phyloP scores from a whole-genome alignment of 2,329 filamentous ascomycete genomes.

The Calonectria multiphialidica region DNA sequence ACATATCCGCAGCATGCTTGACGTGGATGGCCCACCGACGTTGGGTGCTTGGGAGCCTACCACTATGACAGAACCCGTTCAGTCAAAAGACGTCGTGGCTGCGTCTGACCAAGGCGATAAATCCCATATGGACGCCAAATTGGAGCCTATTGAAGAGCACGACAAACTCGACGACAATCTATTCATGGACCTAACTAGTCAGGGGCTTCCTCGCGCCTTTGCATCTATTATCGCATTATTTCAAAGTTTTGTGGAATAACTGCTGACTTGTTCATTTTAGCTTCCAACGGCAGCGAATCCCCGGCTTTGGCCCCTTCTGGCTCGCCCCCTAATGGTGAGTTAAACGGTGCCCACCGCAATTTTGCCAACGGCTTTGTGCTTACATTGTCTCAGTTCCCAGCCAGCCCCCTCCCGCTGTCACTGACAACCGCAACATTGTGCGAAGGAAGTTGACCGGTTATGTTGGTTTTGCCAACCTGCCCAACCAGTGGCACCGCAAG shows the following conservation, averaged over 20 bases:
- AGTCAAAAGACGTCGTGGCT: slow-evolving; percentile 30
- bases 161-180: neutral
- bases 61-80: slow-evolving; percentile 60
- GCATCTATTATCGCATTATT: slow-evolving; percentile 31
- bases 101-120: slow-evolving; percentile 10
- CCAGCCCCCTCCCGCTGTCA: slow-evolving; percentile 59
- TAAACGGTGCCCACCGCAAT: slow-evolving; percentile 15
- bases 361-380: neutral
- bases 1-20: slow-evolving; percentile 66
- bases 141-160: neutral
- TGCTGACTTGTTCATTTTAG: slow-evolving; percentile 56
- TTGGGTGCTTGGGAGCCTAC: slow-evolving; percentile 58
- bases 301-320: slow-evolving; percentile 56
- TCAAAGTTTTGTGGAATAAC: slow-evolving; percentile 18
- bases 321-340: slow-evolving; percentile 55
- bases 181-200: slow-evolving; percentile 46
- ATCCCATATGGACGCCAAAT: neutral
- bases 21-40: slow-evolving; percentile 62
- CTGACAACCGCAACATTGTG: slow-evolving; percentile 93
- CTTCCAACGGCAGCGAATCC: slow-evolving; percentile 60
- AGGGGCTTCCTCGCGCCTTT: slow-evolving; percentile 47
- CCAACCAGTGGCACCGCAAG: slow-evolving; percentile 99
- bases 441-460: slow-evolving; percentile 98
- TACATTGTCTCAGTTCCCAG: slow-evolving; percentile 45
- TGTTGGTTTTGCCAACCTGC: slow-evolving; percentile 97